These are phyloP conservation scores for Lactarius tabidus DNA, from an alignment of 768 basidiomycete genomes.

Conservation along the genomic window DNA sequence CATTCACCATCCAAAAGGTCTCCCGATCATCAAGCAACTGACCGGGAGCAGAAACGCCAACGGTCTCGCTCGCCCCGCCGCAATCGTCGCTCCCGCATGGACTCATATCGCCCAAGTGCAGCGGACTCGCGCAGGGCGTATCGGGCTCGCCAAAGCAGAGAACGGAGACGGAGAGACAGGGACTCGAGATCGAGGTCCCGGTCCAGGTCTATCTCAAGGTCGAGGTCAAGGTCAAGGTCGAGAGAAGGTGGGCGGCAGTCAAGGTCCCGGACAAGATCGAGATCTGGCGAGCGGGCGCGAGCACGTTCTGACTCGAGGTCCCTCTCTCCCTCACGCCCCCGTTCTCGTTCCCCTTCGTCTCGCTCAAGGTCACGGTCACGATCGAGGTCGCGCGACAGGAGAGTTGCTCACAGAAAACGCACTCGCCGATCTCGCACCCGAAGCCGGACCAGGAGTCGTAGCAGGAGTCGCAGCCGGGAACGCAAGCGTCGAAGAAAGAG, in stretches of 20 bases:
- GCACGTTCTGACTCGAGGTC: slow-evolving; percentile 23
- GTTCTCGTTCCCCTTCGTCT: slow-evolving; percentile 16
- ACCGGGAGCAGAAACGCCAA: slow-evolving; percentile 16
- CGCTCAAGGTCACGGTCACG: slow-evolving; percentile 18
- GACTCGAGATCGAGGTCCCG: slow-evolving; percentile 20
- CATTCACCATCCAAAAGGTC: slow-evolving; percentile 11
- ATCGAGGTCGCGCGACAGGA: slow-evolving; percentile 26
- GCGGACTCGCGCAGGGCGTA: slow-evolving; percentile 20
- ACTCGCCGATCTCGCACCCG: slow-evolving; percentile 32
- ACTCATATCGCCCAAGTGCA: slow-evolving; percentile 21
- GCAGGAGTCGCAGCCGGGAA: slow-evolving; percentile 27
- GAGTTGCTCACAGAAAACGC: slow-evolving; percentile 42
- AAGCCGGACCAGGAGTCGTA: slow-evolving; percentile 41
- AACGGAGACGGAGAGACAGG: slow-evolving; percentile 7
- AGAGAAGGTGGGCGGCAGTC: slow-evolving; percentile 29
- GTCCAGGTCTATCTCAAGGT: slow-evolving; percentile 20
- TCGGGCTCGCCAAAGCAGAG: slow-evolving; percentile 21
- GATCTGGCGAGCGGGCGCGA: slow-evolving; percentile 17
- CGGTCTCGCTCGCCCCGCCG: slow-evolving; percentile 20
- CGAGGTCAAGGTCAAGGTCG: slow-evolving; percentile 36
- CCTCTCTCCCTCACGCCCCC: slow-evolving; percentile 35
- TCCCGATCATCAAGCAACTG: slow-evolving; percentile 7
- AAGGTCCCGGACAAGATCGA: slow-evolving; percentile 23
- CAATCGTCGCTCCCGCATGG: slow-evolving; percentile 22
- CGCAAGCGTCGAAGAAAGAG: slow-evolving; percentile 37